phyloP scores from a whole-genome alignment of 208 protist species.

The Leishmania major region DNA sequence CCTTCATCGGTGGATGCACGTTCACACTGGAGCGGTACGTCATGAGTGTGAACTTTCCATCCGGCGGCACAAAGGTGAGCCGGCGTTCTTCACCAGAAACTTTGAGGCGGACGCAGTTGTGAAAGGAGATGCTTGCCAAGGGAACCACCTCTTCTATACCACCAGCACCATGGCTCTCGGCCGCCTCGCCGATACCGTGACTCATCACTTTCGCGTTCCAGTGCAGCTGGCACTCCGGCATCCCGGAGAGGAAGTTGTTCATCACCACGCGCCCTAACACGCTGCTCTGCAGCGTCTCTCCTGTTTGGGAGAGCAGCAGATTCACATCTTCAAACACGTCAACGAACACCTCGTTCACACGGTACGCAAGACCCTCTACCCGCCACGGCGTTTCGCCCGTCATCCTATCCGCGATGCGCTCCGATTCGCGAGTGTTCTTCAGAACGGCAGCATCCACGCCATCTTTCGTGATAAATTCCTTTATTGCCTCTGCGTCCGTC shows the following conservation, averaged over 20 bases:
- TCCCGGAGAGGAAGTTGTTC: constrained; percentile 97
- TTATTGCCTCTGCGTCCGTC: constrained; percentile 89
- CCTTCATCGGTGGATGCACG: constrained; percentile 94
- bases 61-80: constrained; percentile 92
- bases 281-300: constrained; percentile 93
- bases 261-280: constrained; percentile 95
- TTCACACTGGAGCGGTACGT: constrained; percentile 94
- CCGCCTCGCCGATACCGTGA: constrained; percentile 9
- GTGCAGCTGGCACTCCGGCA: constrained; percentile 98
- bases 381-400: constrained; percentile 95
- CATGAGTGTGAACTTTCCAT: constrained; percentile 98
- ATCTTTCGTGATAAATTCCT: constrained; percentile 88
- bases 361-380: constrained; percentile 92
- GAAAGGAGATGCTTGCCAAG: constrained; percentile 97
- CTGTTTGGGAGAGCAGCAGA: constrained; percentile 93
- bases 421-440: constrained; percentile 46
- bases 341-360: constrained; percentile 98
- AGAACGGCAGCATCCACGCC: constrained; percentile 58
- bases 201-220: constrained; percentile 84
- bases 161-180: constrained; percentile 3
- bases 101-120: constrained; percentile 97
- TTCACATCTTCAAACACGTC: constrained; percentile 98
- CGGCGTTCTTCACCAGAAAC: constrained; percentile 84
- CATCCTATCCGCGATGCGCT: constrained; percentile 77
- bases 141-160: constrained; percentile 42